Percentiles rank a stretch among this genome's conserved stretches.
phyloP scores from a whole-genome alignment of 1,284 basidiomycete species.

The Chalciporus sp. region DNA sequence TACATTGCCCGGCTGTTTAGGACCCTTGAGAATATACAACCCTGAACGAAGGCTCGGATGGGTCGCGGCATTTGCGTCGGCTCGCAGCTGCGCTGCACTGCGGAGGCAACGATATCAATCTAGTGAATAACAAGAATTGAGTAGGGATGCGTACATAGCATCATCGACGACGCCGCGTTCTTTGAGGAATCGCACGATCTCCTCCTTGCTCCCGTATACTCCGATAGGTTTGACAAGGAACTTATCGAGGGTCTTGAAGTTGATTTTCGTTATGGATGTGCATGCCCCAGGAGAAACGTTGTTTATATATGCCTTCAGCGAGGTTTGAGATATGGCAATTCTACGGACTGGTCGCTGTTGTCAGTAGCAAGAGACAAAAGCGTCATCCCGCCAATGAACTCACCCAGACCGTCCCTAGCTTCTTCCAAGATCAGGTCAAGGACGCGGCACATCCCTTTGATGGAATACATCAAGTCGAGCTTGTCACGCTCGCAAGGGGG shows the following conservation, averaged over 20 bases:
- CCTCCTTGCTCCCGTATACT: constrained; percentile 54
- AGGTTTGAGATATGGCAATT: constrained; percentile 55
- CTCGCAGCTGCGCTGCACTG: constrained; percentile 23
- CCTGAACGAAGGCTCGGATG: constrained; percentile 60
- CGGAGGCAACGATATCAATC: constrained; percentile 1
- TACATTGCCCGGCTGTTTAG: constrained; percentile 2
- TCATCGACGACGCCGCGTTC: constrained; percentile 39
- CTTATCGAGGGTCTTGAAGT: constrained; percentile 51
- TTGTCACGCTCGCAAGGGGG: too few species aligned
- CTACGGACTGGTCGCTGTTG: constrained; percentile 50
- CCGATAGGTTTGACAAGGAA: constrained; percentile 51
- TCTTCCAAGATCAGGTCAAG: constrained; percentile 54
- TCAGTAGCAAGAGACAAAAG: neutral
- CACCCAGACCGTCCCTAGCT: constrained; percentile 53
- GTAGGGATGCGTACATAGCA: constrained; percentile 34
- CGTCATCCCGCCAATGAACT: constrained; percentile 3
- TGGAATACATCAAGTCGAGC: too few species aligned
- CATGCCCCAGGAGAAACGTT: constrained; percentile 46
- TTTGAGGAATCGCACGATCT: constrained; percentile 48
- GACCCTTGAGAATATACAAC: constrained; percentile 44
- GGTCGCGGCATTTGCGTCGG: too few species aligned
- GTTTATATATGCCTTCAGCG: constrained; percentile 47
- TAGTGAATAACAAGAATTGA: neutral
- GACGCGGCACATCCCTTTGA: constrained; percentile 48
- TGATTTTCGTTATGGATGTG: constrained; percentile 50